A percentile compares a stretch with the other conserved stretches of the same genome.
These are phyloP conservation scores for Saturnispora sanitii DNA, from an alignment of 805 yeast species.

Conservation along the genomic window DNA sequence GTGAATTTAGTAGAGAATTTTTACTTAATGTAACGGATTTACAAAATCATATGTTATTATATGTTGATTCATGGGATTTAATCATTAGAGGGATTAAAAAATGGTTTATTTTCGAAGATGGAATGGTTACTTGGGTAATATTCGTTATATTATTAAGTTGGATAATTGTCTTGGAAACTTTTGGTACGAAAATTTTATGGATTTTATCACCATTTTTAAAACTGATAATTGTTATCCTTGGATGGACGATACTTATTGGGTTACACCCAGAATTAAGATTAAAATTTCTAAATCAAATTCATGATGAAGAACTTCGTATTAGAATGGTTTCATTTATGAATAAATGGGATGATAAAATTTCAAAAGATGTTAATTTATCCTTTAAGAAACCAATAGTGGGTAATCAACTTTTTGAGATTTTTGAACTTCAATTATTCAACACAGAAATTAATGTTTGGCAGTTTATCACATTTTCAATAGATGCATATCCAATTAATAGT, in stretches of 20 bases:
- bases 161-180: constrained; percentile 19
- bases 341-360: constrained; percentile 35
- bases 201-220: constrained; percentile 23
- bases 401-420: no score
- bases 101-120: constrained; percentile 57
- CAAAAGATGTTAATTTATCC: constrained; percentile 30
- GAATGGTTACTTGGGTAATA: constrained; percentile 43
- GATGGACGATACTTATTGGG: constrained; percentile 41
- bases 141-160: constrained; percentile 28
- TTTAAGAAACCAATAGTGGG: constrained; percentile 9
- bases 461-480: constrained; percentile 46
- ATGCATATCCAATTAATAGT: constrained; percentile 43
- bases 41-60: constrained; percentile 68
- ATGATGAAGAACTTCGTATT: constrained; percentile 59
- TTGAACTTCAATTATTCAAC: constrained; percentile 52
- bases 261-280: constrained; percentile 50
- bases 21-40: constrained; percentile 70
- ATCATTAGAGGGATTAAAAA: constrained; percentile 38
- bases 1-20: constrained; percentile 72
- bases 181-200: constrained; percentile 20
- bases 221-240: constrained; percentile 24
- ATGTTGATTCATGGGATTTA: constrained; percentile 53
- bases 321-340: constrained; percentile 39
- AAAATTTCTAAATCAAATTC: constrained; percentile 34
- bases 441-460: constrained; percentile 49